Evolutionary conservation across 495 filamentous ascomycete genomes (phyloP).

Genomic region (Aspergillus panamensis): DNA sequence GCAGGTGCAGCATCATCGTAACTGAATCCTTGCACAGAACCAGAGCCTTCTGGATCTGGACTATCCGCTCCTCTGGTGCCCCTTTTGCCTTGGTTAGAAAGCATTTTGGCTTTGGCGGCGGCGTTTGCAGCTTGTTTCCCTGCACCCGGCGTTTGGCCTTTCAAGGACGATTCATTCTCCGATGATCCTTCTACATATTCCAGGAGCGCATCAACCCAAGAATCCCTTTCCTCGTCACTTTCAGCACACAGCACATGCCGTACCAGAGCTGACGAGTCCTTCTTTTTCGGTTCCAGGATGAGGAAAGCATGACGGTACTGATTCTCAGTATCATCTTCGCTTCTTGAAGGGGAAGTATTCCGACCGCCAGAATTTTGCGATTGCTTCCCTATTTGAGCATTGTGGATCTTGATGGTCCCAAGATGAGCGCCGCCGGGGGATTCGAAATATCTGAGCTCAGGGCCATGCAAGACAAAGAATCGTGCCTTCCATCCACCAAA

Average conservation of each 20-base stretch:
- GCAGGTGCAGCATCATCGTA: slow-evolving; percentile 82
- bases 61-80: slow-evolving; percentile 41
- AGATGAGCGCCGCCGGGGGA: slow-evolving; percentile 81
- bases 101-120: slow-evolving; percentile 28
- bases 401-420: slow-evolving; percentile 87
- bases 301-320: slow-evolving; percentile 96
- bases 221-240: slow-evolving; percentile 86
- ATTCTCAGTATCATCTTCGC: slow-evolving; percentile 75
- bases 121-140: slow-evolving; percentile 19
- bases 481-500: slow-evolving; percentile 99
- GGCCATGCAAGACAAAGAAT: slow-evolving; percentile 89
- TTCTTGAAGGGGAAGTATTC: slow-evolving; percentile 56
- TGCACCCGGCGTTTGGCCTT: slow-evolving; percentile 21
- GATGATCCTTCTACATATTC: slow-evolving; percentile 78
- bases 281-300: slow-evolving; percentile 91
- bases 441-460: slow-evolving; percentile 88
- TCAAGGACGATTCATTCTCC: slow-evolving; percentile 41
- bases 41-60: slow-evolving; percentile 36
- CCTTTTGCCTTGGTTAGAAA: slow-evolving; percentile 42
- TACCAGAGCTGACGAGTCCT: slow-evolving; percentile 86
- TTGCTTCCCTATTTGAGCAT: slow-evolving; percentile 92
- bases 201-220: slow-evolving; percentile 87
- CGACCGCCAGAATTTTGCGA: slow-evolving; percentile 52
- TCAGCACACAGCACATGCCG: slow-evolving; percentile 94
- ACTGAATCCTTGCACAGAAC: slow-evolving; percentile 71